A percentile compares a stretch with the other conserved stretches of the same genome.
Evolutionary conservation across 768 basidiomycete species (phyloP).

Genomic region (Serpula lacrymans): DNA sequence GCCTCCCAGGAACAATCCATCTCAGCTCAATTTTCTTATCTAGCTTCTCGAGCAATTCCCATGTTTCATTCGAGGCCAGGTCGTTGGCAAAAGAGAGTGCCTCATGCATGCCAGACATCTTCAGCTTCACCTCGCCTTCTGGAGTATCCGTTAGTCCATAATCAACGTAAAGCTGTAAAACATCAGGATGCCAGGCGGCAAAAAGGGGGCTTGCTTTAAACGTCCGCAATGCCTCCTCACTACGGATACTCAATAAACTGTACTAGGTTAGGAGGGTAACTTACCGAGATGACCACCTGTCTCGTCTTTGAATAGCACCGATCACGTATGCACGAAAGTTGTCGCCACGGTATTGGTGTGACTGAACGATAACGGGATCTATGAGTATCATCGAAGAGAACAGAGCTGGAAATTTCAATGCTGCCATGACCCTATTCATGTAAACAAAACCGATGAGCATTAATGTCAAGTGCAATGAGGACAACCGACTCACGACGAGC

Average conservation of each 20-base stretch:
- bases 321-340: conserved; percentile 12
- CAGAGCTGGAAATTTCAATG: conserved; percentile 56
- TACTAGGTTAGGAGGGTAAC: conserved; percentile 7
- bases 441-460: conserved; percentile 2
- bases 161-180: conserved; percentile 58
- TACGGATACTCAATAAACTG: conserved; percentile 18
- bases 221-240: conserved; percentile 54
- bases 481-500: conserved; percentile 54
- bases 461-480: not conserved
- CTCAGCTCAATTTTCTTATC: conserved; percentile 22
- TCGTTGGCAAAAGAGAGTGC: conserved; percentile 55
- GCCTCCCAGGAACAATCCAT: conserved; percentile 24
- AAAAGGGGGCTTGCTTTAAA: conserved; percentile 66
- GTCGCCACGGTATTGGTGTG: conserved; percentile 2
- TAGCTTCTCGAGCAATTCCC: conserved; percentile 23
- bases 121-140: conserved; percentile 48
- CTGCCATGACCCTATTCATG: conserved; percentile 60
- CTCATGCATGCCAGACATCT: conserved; percentile 66
- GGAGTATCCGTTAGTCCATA: conserved; percentile 42
- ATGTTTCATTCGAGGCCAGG: conserved; percentile 17
- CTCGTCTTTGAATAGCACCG: conserved; percentile 56
- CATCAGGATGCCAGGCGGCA: conserved; percentile 61
- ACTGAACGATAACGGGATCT: conserved; percentile 65
- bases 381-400: conserved; percentile 72
- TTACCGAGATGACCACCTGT: conserved; percentile 61